Conservation (phyloP, 768 basidiomycete species). For the Pisolithus microcarpus region DNA sequence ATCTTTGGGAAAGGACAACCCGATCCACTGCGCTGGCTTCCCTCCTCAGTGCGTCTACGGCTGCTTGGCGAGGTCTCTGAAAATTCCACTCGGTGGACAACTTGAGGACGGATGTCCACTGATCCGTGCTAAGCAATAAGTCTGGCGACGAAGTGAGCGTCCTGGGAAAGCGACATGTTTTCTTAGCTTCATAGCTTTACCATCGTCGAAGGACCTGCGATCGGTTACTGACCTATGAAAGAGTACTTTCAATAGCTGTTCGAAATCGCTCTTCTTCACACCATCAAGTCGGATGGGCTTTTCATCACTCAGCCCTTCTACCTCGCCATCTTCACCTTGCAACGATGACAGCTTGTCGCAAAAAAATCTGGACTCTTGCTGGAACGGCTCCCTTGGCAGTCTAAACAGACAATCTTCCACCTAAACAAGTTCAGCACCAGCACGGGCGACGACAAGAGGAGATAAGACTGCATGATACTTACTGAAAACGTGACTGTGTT, state of each 20-base stretch:
- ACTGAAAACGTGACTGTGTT: conserved; percentile 5
- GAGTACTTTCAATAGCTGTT: conserved; percentile 9
- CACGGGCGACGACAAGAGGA: background rate
- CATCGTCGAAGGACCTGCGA: too few species aligned
- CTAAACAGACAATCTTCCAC: conserved; percentile 12
- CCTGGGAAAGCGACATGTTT: background rate
- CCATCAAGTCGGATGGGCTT: conserved; percentile 14
- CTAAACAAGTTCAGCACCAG: background rate
- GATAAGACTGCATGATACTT: background rate
- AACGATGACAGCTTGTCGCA: conserved; percentile 9
- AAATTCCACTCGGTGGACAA: background rate
- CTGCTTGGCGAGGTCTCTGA: background rate
- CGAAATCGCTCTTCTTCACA: conserved; percentile 8
- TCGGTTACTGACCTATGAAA: background rate
- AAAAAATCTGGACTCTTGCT: conserved; percentile 11
- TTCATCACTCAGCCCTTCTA: conserved; percentile 8
- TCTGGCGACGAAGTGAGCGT: background rate
- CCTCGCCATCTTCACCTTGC: background rate
- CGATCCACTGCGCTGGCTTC: background rate
- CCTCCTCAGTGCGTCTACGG: background rate
- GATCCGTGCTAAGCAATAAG: background rate
- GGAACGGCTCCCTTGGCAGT: conserved; percentile 8
- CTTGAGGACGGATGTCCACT: background rate
- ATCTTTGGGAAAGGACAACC: background rate
- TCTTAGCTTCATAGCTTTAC: background rate